phyloP scores from a whole-genome alignment of 2,329 filamentous ascomycete species.

The Talaromyces funiculosus region DNA sequence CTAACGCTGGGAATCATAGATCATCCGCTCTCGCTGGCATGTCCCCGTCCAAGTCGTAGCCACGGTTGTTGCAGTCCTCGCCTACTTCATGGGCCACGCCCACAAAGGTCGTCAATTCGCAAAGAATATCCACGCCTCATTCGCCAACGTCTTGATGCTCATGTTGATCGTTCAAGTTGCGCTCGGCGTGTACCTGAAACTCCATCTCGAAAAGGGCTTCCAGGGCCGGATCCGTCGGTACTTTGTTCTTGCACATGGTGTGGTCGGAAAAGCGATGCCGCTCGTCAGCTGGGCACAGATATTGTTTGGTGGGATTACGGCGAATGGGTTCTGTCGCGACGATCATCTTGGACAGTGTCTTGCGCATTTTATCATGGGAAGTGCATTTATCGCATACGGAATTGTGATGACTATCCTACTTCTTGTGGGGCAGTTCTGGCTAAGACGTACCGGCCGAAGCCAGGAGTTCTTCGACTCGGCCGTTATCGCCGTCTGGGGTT shows the following conservation, averaged over 20 bases:
- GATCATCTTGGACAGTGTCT: constrained; percentile 89
- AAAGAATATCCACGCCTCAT: constrained; percentile 72
- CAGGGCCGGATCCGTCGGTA: constrained; percentile 69
- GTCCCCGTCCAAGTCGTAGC: constrained; percentile 78
- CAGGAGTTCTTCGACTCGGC: constrained; percentile 96
- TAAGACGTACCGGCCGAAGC: constrained; percentile 73
- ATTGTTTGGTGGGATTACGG: constrained; percentile 89
- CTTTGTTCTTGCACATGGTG: constrained; percentile 67
- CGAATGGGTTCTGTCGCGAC: constrained; percentile 84
- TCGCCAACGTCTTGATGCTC: constrained; percentile 75
- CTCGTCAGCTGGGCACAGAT: constrained; percentile 87
- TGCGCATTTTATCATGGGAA: constrained; percentile 98
- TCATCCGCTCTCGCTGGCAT: constrained; percentile 87
- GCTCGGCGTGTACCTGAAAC: constrained; percentile 78
- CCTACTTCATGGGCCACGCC: constrained; percentile 85
- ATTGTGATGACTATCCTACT: constrained; percentile 80
- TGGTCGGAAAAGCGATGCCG: constrained; percentile 83
- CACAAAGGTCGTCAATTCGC: constrained; percentile 86
- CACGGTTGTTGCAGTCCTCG: constrained; percentile 68
- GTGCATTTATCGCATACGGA: constrained; percentile 91
- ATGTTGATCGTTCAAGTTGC: constrained; percentile 70
- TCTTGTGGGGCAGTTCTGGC: constrained; percentile 81
- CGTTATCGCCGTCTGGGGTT: constrained; percentile 90
- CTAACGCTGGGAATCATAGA: constrained; percentile 51
- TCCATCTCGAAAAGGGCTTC: constrained; percentile 81